Evolutionary conservation across 768 basidiomycete genomes (phyloP).

Genomic region (Vararia minispora): DNA sequence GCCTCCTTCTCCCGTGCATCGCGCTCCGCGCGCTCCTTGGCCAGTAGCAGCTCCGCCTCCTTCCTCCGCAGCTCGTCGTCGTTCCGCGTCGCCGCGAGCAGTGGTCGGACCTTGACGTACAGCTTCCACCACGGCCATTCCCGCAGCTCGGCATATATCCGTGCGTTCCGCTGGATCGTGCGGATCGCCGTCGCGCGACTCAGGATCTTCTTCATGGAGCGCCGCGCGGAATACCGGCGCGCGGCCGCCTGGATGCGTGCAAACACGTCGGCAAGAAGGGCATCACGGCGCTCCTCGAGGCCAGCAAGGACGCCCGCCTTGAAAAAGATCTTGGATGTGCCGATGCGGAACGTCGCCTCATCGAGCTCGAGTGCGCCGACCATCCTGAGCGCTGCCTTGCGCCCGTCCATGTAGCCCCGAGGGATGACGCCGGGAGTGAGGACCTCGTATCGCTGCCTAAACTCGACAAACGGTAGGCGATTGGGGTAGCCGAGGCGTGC

Average conservation of each 20-base stretch:
- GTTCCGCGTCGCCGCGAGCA: conserved; percentile 84
- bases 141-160: conserved; percentile 78
- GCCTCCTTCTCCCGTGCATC: conserved; percentile 75
- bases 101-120: conserved; percentile 91
- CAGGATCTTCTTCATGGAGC: conserved; percentile 90
- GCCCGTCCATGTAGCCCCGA: conserved; percentile 94
- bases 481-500: conserved; percentile 97
- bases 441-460: conserved; percentile 93
- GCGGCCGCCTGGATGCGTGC: conserved; percentile 79
- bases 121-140: conserved; percentile 99
- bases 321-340: conserved; percentile 98
- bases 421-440: conserved; percentile 91
- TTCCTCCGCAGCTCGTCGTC: conserved; percentile 89
- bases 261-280: conserved; percentile 81
- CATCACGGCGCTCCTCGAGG: conserved; percentile 86
- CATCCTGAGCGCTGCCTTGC: conserved; percentile 88
- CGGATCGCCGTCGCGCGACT: conserved; percentile 86
- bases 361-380: conserved; percentile 84
- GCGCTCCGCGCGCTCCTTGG: conserved; percentile 77
- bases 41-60: conserved; percentile 69
- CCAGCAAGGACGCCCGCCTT: conserved; percentile 96
- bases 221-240: conserved; percentile 73
- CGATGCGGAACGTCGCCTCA: conserved; percentile 75
- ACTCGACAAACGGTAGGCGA: conserved; percentile 92
- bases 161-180: conserved; percentile 89